phyloP scores from a whole-genome alignment of 2,329 filamentous ascomycete species.

The Hortaea sp. region DNA sequence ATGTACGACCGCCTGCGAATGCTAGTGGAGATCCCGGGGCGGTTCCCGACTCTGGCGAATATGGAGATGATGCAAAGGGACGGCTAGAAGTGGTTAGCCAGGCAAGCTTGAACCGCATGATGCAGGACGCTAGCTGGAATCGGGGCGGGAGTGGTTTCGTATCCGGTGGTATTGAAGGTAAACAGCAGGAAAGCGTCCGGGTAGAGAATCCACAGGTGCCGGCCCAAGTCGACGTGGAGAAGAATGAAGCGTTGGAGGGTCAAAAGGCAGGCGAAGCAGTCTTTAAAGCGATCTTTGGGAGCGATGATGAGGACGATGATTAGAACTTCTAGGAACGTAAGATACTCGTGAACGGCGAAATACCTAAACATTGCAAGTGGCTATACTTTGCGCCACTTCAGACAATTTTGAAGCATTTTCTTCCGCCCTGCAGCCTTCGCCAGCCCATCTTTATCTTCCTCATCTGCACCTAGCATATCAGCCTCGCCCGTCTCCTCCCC shows the following conservation, averaged over 20 bases:
- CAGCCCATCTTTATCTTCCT: slow-evolving; percentile 11
- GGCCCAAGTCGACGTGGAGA: slow-evolving; percentile 53
- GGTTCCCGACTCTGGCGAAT: slow-evolving; percentile 20
- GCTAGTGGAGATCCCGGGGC: slow-evolving; percentile 44
- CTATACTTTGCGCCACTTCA: slow-evolving; percentile 22
- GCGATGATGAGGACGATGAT: slow-evolving; percentile 43
- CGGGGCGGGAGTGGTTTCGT: slow-evolving; percentile 12
- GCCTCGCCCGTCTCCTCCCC: slow-evolving; percentile 14
- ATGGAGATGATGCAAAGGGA: slow-evolving; percentile 39
- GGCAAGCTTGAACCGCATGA: slow-evolving; percentile 45
- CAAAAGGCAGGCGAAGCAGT: slow-evolving; percentile 68
- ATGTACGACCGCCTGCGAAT: slow-evolving; percentile 66
- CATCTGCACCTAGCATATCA: slow-evolving; percentile 15
- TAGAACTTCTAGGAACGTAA: no score
- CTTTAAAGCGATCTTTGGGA: slow-evolving; percentile 87
- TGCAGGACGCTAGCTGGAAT: slow-evolving; percentile 31
- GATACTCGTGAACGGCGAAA: no score
- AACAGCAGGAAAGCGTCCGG: neutral
- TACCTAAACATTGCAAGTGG: no score
- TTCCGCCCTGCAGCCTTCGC: slow-evolving; percentile 17
- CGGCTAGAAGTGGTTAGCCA: slow-evolving; percentile 45
- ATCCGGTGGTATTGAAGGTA: slow-evolving; percentile 2
- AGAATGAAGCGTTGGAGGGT: slow-evolving; percentile 68
- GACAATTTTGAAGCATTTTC: slow-evolving; percentile 17
- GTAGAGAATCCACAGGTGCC: neutral